Evolutionary conservation across 1,284 basidiomycete genomes (phyloP).

Genomic region (Uromyces viciae-fabae): DNA sequence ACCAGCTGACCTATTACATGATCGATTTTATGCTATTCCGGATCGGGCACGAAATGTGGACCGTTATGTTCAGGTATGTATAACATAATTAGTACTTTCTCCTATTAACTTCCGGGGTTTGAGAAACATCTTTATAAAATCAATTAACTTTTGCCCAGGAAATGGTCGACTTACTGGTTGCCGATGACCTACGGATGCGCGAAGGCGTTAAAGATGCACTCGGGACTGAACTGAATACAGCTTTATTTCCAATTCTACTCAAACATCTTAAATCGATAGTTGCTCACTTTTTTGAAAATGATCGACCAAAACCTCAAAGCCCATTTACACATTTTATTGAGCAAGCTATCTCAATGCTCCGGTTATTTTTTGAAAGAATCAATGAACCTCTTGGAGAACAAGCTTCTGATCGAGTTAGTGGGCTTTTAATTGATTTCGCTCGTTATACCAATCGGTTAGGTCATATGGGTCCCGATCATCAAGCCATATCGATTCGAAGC

Average conservation of each 20-base stretch:
- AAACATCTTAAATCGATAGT: conserved; percentile 70
- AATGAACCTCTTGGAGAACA: conserved; percentile 60
- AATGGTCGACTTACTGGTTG: conserved; percentile 67
- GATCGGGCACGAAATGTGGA: conserved; percentile 45
- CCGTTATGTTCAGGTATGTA: conserved; percentile 38
- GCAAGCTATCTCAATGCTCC: conserved; percentile 68
- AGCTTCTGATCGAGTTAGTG: conserved; percentile 59
- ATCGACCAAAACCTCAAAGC: conserved; percentile 41
- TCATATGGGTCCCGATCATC: neutral
- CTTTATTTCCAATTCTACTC: conserved; percentile 66
- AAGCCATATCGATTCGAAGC: conserved; percentile 59
- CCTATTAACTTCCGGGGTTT: neutral
- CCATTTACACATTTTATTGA: conserved; percentile 68
- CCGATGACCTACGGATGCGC: conserved; percentile 65
- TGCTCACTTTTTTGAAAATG: conserved; percentile 48
- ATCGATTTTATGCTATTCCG: conserved; percentile 40
- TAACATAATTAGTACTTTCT: neutral
- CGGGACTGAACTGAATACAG: conserved; percentile 70
- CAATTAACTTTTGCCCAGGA: too few species aligned
- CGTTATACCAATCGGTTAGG: conserved; percentile 42
- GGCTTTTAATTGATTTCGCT: conserved; percentile 38
- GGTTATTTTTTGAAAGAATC: conserved; percentile 71
- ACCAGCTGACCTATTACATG: conserved; percentile 34
- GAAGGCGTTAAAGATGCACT: conserved; percentile 75
- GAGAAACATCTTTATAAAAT: too few species aligned